These are phyloP conservation scores for Cryptococcus sp. DNA, from an alignment of 1,284 basidiomycete species.

Conservation along the genomic window DNA sequence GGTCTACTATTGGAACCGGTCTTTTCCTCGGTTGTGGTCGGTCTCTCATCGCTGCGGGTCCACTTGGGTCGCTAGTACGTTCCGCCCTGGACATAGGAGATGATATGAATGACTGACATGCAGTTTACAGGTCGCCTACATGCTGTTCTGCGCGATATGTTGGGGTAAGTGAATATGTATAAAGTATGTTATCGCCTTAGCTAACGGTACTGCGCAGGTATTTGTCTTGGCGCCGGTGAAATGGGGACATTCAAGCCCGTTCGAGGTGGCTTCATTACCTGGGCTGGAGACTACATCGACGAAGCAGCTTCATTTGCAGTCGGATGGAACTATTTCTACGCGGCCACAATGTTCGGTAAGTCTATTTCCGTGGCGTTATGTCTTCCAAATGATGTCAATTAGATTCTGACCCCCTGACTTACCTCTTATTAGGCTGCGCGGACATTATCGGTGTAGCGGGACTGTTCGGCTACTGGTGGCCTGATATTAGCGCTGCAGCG, in stretches of 20 bases:
- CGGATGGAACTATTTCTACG: conserved; percentile 35
- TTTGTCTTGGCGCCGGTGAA: conserved; percentile 21
- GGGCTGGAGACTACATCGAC: conserved; percentile 20
- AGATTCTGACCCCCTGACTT: background rate
- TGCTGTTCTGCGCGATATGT: conserved; percentile 10
- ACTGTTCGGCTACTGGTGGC: conserved; percentile 29
- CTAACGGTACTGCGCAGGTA: background rate
- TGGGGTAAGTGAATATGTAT: conserved; percentile 11
- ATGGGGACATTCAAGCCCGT: conserved; percentile 23
- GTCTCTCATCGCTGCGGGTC: background rate
- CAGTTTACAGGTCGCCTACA: background rate
- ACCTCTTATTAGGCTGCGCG: conserved; percentile 17
- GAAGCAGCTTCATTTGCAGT: conserved; percentile 5
- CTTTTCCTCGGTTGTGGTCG: background rate
- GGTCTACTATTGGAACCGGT: background rate
- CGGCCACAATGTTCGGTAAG: conserved; percentile 14
- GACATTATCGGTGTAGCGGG: conserved; percentile 35
- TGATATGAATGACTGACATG: too few relatives aligned
- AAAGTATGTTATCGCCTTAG: background rate
- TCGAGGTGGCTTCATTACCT: conserved; percentile 21
- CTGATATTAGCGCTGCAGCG: conserved; percentile 25
- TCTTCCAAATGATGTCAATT: background rate
- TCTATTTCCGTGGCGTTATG: conserved; percentile 6
- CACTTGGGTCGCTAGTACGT: background rate
- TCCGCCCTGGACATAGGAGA: too few relatives aligned